Base-by-base conservation (phyloP, 495 filamentous ascomycete genomes). In the Podospora appendiculata region DNA sequence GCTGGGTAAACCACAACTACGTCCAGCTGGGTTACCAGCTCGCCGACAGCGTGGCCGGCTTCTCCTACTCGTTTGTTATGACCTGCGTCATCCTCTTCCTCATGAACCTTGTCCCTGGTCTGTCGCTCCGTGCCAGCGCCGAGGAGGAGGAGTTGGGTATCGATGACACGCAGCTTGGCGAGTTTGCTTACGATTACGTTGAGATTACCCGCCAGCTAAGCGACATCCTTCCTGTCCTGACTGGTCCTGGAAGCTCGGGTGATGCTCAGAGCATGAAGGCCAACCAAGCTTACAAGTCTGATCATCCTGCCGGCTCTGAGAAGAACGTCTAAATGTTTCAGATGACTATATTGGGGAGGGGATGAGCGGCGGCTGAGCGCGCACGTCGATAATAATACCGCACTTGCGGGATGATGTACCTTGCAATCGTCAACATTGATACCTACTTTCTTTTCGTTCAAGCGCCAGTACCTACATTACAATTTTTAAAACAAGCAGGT, bases 121-220 rank as follows among this genome's bases (percentile, higher is more conserved):
- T 96, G 8, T 82, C 79, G 52, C 84, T 98, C 50, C 89, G 93
- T 43, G 87, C 86, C 3, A 76, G 71, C 35, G 87, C 93, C 61
- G 89, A 93, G 52, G 85, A 90, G 42, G 93, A 98, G 70, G 84
- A 95, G 42, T 75, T 92, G 49, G 93, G 93, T 59, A 90, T 96
- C 52, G 93, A 98, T 64, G 93, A 97, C 66, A 84, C 85, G 38
- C 87, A 98, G 75, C 92, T 97, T 64, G 93, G 93, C 65, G 93
- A 98, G 74, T 98, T 96, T 70, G 93, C 93, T 39, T 98, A 98
- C 66, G 93, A 98, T 70, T 98, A 96, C 59, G 93, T 98, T 57
- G 93, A 98, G 74, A 76, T 96, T 52, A 87, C 81, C 25, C 83
- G 93, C 53, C 88, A 95, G 57, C 81, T 95, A 17, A 54, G 54